Evolutionary conservation across 169 alveolate genomes (phyloP), one percentile per base, ranked within the genome.

Genomic region (Neospora caninum): DNA sequence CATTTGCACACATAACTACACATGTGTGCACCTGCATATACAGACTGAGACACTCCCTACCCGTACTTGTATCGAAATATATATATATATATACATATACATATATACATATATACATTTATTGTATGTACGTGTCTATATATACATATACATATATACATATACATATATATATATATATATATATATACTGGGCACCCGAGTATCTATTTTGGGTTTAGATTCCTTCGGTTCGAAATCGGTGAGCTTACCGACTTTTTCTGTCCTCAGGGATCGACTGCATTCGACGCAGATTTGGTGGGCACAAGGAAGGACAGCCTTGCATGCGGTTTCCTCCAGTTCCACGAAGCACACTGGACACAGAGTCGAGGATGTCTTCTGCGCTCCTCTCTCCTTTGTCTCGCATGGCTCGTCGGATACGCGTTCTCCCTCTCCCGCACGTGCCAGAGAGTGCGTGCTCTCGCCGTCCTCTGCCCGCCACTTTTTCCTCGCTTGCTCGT

Each of bases 301-400:
- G 36, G 93, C 95, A 67, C 95, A 93, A 38, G 95, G 95, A 31
- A 86, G 93, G 70, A 93, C 93, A 41, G 78, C 94, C 82, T 36
- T 84, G 84, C 69, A 88, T 31, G 80, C 73, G 49, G 53, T 43
- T 0, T 42, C 58, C 29, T 87, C 92, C 82, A 93, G 39, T 36
- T 88, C 88, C 31, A 39, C 49, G 67, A 88, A 53, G 43, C 95
- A 93, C 31, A 93, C 83, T 0, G 95, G 95, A 67, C 95, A 93
- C 29, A 87, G 94, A n/a, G 84, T 34, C 22, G 84, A 22, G 6
- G 84, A n/a, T 4, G 43, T 13, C 29, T 20, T 73, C 29, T 73
- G 27, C 67, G 29, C 20, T 42, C 41, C 49, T 82, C 67, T 82
- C 41, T 69, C 86, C 41, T 92, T 88, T 31, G 80, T 86, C n/a